phyloP scores from a whole-genome alignment of 2,329 filamentous ascomycete genomes.

The Dactylellina parvicollis region DNA sequence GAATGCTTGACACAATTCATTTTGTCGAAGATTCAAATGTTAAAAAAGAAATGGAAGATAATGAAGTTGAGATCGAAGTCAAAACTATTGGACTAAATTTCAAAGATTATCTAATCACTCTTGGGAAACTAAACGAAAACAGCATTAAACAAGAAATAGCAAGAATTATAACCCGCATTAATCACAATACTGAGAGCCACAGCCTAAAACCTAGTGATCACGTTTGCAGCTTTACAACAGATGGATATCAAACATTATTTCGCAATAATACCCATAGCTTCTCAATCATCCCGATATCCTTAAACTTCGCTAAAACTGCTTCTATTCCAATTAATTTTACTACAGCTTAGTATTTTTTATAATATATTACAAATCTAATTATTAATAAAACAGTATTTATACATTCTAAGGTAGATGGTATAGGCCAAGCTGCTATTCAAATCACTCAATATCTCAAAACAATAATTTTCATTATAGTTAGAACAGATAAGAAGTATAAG shows the following conservation, averaged over 20 bases:
- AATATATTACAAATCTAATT: slow-evolving; percentile 6
- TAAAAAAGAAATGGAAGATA: slow-evolving; percentile 14
- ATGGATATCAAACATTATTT: slow-evolving; percentile 22
- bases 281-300: slow-evolving; percentile 7
- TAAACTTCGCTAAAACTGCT: slow-evolving; percentile 13
- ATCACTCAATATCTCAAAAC: slow-evolving; percentile 45
- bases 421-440: slow-evolving; percentile 36
- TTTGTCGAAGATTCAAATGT: slow-evolving; percentile 27
- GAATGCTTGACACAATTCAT: slow-evolving; percentile 20
- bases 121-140: slow-evolving; percentile 35
- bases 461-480: slow-evolving; percentile 63
- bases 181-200: background rate
- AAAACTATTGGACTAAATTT: slow-evolving; percentile 61
- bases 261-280: background rate
- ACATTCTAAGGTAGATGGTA: slow-evolving; percentile 29
- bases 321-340: slow-evolving; percentile 32
- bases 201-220: slow-evolving; percentile 1
- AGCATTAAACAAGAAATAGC: slow-evolving; percentile 51
- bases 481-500: slow-evolving; percentile 61
- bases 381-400: slow-evolving; percentile 12
- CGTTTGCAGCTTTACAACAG: slow-evolving; percentile 11
- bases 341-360: slow-evolving; percentile 16
- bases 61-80: slow-evolving; percentile 63
- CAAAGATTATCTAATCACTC: slow-evolving; percentile 40
- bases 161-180: slow-evolving; percentile 56